phyloP scores from a whole-genome alignment of 306 rosid species.

The Psophocarpus tetragonolobus region DNA sequence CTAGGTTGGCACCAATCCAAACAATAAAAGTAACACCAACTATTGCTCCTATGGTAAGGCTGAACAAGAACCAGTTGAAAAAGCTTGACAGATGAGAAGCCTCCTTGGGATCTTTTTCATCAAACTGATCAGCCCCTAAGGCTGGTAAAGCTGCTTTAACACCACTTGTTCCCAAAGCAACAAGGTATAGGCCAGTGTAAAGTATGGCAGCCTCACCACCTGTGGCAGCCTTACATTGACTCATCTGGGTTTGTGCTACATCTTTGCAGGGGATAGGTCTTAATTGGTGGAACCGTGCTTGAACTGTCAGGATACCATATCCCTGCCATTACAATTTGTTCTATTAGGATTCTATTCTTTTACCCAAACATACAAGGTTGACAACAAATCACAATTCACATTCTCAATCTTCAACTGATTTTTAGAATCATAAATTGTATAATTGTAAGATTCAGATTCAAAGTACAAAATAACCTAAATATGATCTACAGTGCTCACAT shows the following conservation, averaged over 20 bases:
- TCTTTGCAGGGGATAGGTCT: conserved; percentile 68
- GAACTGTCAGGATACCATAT: conserved; percentile 57
- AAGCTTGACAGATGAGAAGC: conserved; percentile 69
- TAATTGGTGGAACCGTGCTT: conserved; percentile 56
- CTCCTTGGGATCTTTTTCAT: conserved; percentile 64
- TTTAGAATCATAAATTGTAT: background rate
- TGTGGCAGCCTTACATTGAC: conserved; percentile 48
- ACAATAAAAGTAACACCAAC: conserved; percentile 64
- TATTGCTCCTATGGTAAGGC: conserved; percentile 66
- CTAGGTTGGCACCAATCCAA: conserved; percentile 64
- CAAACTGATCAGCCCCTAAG: conserved; percentile 84
- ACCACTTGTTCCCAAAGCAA: conserved; percentile 79
- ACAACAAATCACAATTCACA: background rate
- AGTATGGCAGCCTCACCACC: conserved; percentile 57
- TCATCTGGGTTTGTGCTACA: conserved; percentile 28
- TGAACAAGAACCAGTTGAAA: conserved; percentile 83
- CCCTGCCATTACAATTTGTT: conserved; percentile 50
- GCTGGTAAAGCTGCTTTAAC: conserved; percentile 76
- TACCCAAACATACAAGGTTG: background rate
- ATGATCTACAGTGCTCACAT: background rate
- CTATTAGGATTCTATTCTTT: background rate
- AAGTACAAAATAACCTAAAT: background rate
- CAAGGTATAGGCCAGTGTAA: conserved; percentile 63
- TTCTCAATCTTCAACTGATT: background rate
- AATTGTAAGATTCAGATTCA: background rate